Percentiles rank a stretch among this genome's conserved stretches.
Conservation (phyloP, 345 rosid genomes). For the Rhizophora apiculata region DNA sequence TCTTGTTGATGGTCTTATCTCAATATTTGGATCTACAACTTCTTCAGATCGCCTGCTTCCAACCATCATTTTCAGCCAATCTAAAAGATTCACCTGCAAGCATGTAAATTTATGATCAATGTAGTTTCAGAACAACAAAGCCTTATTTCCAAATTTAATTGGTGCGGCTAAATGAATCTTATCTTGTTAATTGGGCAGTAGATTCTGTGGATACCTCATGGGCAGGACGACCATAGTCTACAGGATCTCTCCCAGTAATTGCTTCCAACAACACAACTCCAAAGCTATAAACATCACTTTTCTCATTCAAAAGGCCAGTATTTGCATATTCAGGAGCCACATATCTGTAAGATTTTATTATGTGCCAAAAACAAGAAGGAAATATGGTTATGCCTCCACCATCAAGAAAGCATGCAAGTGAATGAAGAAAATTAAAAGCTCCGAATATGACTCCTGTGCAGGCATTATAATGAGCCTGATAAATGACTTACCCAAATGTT, state of each 20-base stretch:
- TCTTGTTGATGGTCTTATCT: slow-evolving; percentile 81
- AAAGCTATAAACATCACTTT: slow-evolving; percentile 97
- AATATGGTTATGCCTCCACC: not conserved
- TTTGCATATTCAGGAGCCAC: slow-evolving; percentile 99
- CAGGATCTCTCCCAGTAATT: slow-evolving; percentile 94
- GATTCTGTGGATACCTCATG: slow-evolving; percentile 52
- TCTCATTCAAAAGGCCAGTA: slow-evolving; percentile 94
- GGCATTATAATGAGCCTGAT: not conserved
- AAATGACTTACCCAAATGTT: slow-evolving; percentile 75
- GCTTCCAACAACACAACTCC: slow-evolving; percentile 93
- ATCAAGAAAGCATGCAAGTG: not conserved
- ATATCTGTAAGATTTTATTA: slow-evolving; percentile 46
- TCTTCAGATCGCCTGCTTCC: slow-evolving; percentile 90
- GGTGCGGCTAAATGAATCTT: not conserved
- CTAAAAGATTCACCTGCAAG: slow-evolving; percentile 86
- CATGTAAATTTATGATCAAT: slow-evolving; percentile 4
- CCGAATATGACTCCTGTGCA: not conserved
- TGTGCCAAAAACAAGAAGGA: not conserved
- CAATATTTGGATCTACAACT: slow-evolving; percentile 86
- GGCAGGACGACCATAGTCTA: slow-evolving; percentile 85
- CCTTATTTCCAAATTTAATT: not conserved
- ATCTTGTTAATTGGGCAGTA: not conserved
- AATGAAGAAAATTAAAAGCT: not conserved
- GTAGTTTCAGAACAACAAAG: not conserved
- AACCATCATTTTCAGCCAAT: slow-evolving; percentile 99